These are phyloP conservation scores for Malassezia yamatoensis DNA, from an alignment of 1,284 basidiomycete species.

Conservation along the genomic window DNA sequence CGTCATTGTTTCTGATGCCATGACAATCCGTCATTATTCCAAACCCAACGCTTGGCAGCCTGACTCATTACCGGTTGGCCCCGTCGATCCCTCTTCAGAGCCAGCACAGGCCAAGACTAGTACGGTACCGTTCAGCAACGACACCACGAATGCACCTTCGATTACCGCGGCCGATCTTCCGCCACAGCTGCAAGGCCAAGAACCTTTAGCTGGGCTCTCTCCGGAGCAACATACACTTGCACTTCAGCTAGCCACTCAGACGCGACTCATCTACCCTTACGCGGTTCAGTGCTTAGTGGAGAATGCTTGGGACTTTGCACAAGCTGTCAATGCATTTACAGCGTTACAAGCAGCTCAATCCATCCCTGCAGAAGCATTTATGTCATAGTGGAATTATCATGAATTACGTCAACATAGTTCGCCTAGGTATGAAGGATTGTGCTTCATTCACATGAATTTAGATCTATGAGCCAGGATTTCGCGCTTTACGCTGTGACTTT, in stretches of 20 bases:
- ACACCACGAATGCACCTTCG: neutral
- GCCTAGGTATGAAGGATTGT: too few relatives aligned
- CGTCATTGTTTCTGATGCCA: constrained; percentile 75
- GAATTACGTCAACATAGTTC: too few relatives aligned
- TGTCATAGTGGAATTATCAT: neutral
- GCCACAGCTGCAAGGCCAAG: constrained; percentile 26
- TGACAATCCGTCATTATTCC: constrained; percentile 72
- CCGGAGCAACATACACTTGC: constrained; percentile 47
- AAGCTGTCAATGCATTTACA: constrained; percentile 42
- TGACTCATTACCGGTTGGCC: constrained; percentile 26
- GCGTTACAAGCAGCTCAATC: constrained; percentile 21
- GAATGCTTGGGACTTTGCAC: constrained; percentile 46
- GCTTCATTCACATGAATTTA: too few relatives aligned
- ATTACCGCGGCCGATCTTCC: constrained; percentile 8
- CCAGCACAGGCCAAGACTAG: neutral
- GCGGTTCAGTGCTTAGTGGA: constrained; percentile 48
- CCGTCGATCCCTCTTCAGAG: constrained; percentile 23
- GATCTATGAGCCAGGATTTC: too few relatives aligned
- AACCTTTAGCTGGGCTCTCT: constrained; percentile 22
- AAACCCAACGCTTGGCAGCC: constrained; percentile 60
- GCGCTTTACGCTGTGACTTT: too few relatives aligned
- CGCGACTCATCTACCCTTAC: constrained; percentile 46
- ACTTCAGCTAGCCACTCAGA: constrained; percentile 43
- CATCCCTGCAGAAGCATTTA: constrained; percentile 32
- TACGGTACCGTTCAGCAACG: neutral